Evolutionary conservation across 495 filamentous ascomycete species (phyloP).

Genomic region (Aspergillus heteromorphus): DNA sequence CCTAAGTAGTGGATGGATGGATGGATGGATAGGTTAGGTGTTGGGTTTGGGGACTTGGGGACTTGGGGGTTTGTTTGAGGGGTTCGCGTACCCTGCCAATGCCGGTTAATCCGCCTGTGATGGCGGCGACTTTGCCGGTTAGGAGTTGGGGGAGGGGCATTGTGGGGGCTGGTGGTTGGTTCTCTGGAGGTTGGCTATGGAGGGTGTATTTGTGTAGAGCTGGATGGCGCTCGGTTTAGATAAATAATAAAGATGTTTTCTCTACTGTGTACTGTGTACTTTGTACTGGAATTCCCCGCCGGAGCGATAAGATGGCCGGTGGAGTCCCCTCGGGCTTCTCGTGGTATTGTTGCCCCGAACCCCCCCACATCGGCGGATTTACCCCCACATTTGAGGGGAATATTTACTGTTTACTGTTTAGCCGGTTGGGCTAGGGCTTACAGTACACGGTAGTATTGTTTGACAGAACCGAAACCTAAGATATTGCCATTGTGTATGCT

Average conservation of each 20-base stretch:
- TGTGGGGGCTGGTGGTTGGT: background rate
- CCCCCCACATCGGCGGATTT: background rate
- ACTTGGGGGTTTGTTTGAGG: background rate
- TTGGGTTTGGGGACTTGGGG: no score
- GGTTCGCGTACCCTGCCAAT: conserved; percentile 53
- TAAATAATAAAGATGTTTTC: background rate
- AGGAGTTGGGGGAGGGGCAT: conserved; percentile 40
- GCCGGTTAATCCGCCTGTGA: conserved; percentile 71
- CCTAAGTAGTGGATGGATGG: conserved; percentile 23
- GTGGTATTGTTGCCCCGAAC: conserved; percentile 1
- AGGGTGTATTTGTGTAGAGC: background rate
- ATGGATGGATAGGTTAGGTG: no score
- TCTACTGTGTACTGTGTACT: background rate
- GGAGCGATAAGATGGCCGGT: background rate
- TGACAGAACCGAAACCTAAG: conserved; percentile 1
- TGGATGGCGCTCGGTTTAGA: background rate
- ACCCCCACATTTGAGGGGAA: background rate
- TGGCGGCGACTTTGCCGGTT: conserved; percentile 63
- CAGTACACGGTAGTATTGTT: no score
- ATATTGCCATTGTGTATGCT: background rate
- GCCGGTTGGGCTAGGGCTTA: background rate
- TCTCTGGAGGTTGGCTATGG: background rate
- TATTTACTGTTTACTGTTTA: no score
- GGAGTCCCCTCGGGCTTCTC: background rate
- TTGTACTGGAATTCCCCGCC: no score